phyloP scores from a whole-genome alignment of 2,329 filamentous ascomycete species.

The Rosellinia necatrix region DNA sequence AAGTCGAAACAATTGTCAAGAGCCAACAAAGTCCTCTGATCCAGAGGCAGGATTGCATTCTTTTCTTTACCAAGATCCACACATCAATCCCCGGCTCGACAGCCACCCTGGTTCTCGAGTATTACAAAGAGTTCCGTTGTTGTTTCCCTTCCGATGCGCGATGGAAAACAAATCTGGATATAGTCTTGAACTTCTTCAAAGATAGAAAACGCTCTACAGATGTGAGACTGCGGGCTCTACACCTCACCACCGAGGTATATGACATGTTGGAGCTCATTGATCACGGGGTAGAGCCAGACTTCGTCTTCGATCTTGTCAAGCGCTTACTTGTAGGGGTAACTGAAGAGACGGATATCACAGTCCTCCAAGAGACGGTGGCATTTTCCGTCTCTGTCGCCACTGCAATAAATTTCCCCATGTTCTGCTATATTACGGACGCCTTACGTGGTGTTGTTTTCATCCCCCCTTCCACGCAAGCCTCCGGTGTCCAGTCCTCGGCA shows the following conservation, averaged over 20 bases:
- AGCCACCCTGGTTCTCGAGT: slow-evolving; percentile 66
- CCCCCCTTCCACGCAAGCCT: slow-evolving; percentile 33
- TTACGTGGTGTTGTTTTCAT: slow-evolving; percentile 55
- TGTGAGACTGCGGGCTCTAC: slow-evolving; percentile 66
- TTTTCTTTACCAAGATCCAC: slow-evolving; percentile 68
- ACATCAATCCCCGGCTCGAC: slow-evolving; percentile 67
- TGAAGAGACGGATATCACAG: slow-evolving; percentile 65
- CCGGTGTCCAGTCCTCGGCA: slow-evolving; percentile 27
- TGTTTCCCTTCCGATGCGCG: slow-evolving; percentile 72
- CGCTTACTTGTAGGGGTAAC: slow-evolving; percentile 65
- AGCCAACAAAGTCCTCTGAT: slow-evolving; percentile 55
- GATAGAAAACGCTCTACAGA: slow-evolving; percentile 63
- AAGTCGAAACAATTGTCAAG: slow-evolving; percentile 55
- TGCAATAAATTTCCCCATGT: slow-evolving; percentile 62
- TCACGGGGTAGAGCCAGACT: slow-evolving; percentile 61
- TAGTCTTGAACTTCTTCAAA: slow-evolving; percentile 67
- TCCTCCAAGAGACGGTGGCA: slow-evolving; percentile 68
- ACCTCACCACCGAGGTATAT: slow-evolving; percentile 63
- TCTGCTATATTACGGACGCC: slow-evolving; percentile 60
- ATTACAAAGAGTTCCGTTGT: slow-evolving; percentile 70
- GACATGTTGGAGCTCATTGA: slow-evolving; percentile 63
- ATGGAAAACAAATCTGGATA: slow-evolving; percentile 67
- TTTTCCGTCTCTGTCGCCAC: slow-evolving; percentile 69
- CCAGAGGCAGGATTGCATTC: slow-evolving; percentile 68
- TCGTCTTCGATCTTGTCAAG: slow-evolving; percentile 62